Conservation (phyloP, 148 eudicot genomes). For the Camellia sinensis region DNA sequence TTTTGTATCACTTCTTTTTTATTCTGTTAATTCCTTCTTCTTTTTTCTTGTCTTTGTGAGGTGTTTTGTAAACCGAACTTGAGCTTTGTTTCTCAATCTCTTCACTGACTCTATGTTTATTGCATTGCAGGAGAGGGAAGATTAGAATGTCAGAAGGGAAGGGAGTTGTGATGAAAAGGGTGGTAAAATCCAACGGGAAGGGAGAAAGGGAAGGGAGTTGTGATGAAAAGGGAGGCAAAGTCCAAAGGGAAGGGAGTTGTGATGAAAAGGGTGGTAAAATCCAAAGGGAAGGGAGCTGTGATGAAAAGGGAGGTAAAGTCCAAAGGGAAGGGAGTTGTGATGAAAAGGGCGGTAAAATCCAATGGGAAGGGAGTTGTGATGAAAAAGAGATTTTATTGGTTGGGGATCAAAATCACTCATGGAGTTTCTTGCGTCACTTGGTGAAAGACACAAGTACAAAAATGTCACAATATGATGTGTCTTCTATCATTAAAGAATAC, state of each 20-base stretch:
- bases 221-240: conserved; percentile 27
- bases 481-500: conserved; percentile 39
- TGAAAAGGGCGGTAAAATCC: conserved; percentile 26
- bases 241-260: not conserved
- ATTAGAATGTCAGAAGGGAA: conserved; percentile 71
- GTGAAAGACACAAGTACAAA: conserved; percentile 36
- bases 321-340: conserved; percentile 22
- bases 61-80: not conserved
- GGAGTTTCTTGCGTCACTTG: conserved; percentile 53
- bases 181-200: conserved; percentile 27
- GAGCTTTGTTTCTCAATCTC: conserved; percentile 2
- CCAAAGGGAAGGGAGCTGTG: conserved; percentile 6
- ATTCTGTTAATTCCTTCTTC: no score
- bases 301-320: conserved; percentile 23
- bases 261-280: conserved; percentile 20
- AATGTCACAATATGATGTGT: conserved; percentile 50
- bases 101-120: conserved; percentile 6
- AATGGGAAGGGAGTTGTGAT: conserved; percentile 7
- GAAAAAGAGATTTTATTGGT: conserved; percentile 43
- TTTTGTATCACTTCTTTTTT: no score
- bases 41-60: no score
- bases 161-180: conserved; percentile 30
- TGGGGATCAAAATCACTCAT: conserved; percentile 75
- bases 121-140: conserved; percentile 56
- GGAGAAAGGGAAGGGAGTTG: conserved; percentile 14